phyloP scores from a whole-genome alignment of 2,329 filamentous ascomycete genomes.

The Daldinia sp. region DNA sequence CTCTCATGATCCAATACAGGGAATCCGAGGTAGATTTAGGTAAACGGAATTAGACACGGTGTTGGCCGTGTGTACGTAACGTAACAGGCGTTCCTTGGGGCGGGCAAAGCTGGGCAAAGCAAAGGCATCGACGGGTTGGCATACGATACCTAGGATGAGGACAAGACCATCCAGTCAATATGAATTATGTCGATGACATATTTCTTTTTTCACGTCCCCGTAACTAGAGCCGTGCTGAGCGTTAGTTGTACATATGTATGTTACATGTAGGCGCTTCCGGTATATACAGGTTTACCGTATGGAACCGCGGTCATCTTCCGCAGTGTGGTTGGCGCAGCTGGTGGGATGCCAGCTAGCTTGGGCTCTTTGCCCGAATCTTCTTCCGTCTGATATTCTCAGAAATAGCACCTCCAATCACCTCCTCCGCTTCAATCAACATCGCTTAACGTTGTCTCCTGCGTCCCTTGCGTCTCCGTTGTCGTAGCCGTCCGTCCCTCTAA shows the following conservation, averaged over 20 bases:
- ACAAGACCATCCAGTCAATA: slow-evolving; percentile 22
- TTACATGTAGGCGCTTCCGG: slow-evolving; percentile 22
- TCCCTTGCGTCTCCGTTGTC: not conserved
- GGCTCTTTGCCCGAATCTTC: not conserved
- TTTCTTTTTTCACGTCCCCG: slow-evolving; percentile 1
- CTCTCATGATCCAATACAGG: not conserved
- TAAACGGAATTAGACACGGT: not conserved
- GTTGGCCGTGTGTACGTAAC: not conserved
- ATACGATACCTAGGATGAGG: slow-evolving; percentile 28
- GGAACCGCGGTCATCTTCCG: not conserved
- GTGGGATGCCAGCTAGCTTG: not conserved
- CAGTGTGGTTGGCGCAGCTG: not conserved
- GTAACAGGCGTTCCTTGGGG: slow-evolving; percentile 16
- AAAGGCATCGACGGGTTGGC: slow-evolving; percentile 12
- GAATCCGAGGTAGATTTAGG: not conserved
- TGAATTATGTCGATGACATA: slow-evolving; percentile 17
- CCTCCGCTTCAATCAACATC: slow-evolving; percentile 28
- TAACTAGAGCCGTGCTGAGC: not conserved
- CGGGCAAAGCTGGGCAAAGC: not conserved
- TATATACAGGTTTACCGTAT: slow-evolving; percentile 23
- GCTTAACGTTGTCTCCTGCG: slow-evolving; percentile 13
- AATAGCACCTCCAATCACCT: too few species aligned
- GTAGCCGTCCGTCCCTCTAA: not conserved
- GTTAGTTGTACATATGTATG: slow-evolving; percentile 27
- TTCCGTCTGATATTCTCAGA: too few species aligned